These are phyloP conservation scores for Sordariomycetes sp. DNA, from an alignment of 2,329 filamentous ascomycete genomes.

Conservation along the genomic window DNA sequence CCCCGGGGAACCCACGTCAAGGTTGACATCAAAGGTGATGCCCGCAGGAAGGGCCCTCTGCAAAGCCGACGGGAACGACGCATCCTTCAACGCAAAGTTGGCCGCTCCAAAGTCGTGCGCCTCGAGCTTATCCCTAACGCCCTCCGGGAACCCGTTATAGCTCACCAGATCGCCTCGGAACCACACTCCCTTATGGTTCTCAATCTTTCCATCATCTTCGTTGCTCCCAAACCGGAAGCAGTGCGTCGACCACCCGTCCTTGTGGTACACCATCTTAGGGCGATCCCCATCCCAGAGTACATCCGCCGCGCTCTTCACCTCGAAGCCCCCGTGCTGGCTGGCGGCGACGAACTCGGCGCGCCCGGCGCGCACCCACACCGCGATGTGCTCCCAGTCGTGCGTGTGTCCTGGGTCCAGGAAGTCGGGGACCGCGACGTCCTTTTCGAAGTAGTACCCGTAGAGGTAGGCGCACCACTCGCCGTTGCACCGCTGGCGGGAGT, in stretches of 20 bases:
- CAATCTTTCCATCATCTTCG: conserved; percentile 11
- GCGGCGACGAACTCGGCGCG: conserved; percentile 14
- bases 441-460: conserved; percentile 33
- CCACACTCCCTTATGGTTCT: conserved; percentile 21
- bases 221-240: conserved; percentile 18
- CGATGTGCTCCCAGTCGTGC: conserved; percentile 24
- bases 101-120: conserved; percentile 8
- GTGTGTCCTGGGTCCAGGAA: conserved; percentile 18
- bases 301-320: conserved; percentile 10
- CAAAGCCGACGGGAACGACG: conserved; percentile 4
- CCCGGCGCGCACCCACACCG: conserved; percentile 16
- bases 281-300: conserved; percentile 16
- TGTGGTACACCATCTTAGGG: conserved; percentile 24
- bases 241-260: conserved; percentile 19
- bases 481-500: conserved; percentile 27
- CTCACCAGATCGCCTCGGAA: conserved; percentile 16
- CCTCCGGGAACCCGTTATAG: conserved; percentile 17
- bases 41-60: conserved; percentile 4
- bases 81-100: conserved; percentile 7
- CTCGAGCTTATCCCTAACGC: conserved; percentile 5
- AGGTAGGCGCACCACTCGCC: conserved; percentile 27
- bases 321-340: conserved; percentile 18
- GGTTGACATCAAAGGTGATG: conserved; percentile 7
- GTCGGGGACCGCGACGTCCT: conserved; percentile 20
- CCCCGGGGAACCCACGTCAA: conserved; percentile 1